These are phyloP conservation scores for Physcomitrium patens DNA, from an alignment of 225 moss, liverwort and hornwort genomes.

Conservation along the genomic window DNA sequence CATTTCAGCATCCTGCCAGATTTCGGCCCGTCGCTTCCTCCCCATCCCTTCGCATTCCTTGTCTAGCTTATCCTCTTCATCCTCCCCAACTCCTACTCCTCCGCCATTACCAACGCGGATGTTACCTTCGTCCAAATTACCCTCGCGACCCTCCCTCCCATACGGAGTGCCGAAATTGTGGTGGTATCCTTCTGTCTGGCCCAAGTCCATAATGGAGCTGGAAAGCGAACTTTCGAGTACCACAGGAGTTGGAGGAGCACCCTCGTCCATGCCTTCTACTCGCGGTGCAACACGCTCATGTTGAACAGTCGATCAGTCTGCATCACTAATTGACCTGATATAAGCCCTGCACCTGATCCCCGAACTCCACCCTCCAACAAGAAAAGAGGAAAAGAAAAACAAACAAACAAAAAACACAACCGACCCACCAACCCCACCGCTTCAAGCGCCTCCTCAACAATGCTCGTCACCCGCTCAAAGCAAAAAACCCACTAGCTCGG, in stretches of 20 bases:
- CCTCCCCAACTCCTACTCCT: slow-evolving; percentile 43
- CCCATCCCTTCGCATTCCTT: slow-evolving; percentile 49
- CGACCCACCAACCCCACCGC: neutral
- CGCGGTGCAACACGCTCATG: slow-evolving; percentile 41
- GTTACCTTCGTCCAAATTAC: slow-evolving; percentile 42
- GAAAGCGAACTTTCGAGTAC: slow-evolving; percentile 56
- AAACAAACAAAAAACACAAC: no score
- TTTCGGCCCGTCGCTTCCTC: slow-evolving; percentile 67
- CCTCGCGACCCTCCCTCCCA: slow-evolving; percentile 28
- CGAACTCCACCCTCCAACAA: neutral
- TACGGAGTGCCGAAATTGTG: slow-evolving; percentile 32
- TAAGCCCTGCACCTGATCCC: neutral
- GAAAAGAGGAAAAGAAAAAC: no score
- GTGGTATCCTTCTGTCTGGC: slow-evolving; percentile 43
- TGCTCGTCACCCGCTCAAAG: neutral
- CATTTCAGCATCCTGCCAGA: slow-evolving; percentile 76
- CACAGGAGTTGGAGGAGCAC: slow-evolving; percentile 49
- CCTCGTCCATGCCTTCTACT: slow-evolving; percentile 52
- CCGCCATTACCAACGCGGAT: slow-evolving; percentile 44
- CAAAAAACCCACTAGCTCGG: neutral
- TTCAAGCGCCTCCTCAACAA: neutral
- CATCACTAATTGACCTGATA: slow-evolving; percentile 34
- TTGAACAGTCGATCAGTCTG: slow-evolving; percentile 26
- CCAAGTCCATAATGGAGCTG: slow-evolving; percentile 51
- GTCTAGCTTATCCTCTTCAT: slow-evolving; percentile 48